Base-by-base conservation (phyloP, 1,139 yeast genomes). In the Geotrichum siamense region DNA sequence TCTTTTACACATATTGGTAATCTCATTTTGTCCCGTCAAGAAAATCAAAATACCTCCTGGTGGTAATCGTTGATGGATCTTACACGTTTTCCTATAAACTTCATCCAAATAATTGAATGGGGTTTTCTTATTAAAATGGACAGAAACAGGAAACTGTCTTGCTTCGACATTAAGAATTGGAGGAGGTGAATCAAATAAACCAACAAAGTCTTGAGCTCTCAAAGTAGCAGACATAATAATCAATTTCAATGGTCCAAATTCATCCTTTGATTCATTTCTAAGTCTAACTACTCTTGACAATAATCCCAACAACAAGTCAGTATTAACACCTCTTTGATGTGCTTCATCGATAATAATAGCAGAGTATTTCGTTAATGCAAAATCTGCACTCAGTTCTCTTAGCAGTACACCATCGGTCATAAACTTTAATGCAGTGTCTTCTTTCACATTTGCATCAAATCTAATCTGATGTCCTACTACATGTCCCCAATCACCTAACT, bases 371-470 rank as follows among this genome's bases (percentile, higher is more conserved):
- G 75, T 72, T 40, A 93, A 69, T 52, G 81, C 65, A 53, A 91
- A 82, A 57, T 93, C 98, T 0, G 77, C 69, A 80, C 91, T 82
- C 82, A 93, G 79, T 63, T 93, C 99, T 55, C 97, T 72, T 28
- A 93, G 67, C 43, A 93, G 67, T 34, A 93, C 96, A 77, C 99
- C 99, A 70, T 93, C 99, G 1, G 99, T 93, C 98, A 93, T 91
- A 58, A 91, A 89, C 62, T 93, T 93, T 62, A 93, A 62, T 3
- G 84, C 82, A 0, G 98, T 93, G 48, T 78, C 78, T 13, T 73
- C 65, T 47, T 75, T 75, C 3, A 82, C 75, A 2, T 78, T 76
- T 2, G 91, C 74, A 56, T 93, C 98, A 57, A 93, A 93, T 53
- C 99, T 70, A 48, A 93, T 83, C 62, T 91, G 97, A 60, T 91